phyloP scores from a whole-genome alignment of 2,329 filamentous ascomycete genomes.

The Paecilomyces niveus region DNA sequence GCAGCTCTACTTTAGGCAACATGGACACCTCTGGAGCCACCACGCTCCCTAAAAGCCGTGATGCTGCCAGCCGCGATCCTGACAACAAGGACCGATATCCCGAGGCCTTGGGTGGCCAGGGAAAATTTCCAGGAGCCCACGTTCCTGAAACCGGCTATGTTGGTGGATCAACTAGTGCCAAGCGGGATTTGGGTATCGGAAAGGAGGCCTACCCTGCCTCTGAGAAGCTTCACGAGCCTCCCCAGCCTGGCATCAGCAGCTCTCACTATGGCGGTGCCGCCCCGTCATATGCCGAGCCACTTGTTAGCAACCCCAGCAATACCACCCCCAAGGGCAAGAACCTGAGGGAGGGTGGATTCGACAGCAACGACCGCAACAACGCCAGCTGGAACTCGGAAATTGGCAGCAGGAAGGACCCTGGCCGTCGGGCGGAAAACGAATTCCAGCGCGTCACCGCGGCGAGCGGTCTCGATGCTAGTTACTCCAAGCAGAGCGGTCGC shows the following conservation, averaged over 20 bases:
- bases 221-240: background rate
- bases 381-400: conserved; percentile 47
- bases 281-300: conserved; percentile 32
- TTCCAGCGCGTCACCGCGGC: conserved; percentile 25
- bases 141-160: conserved; percentile 25
- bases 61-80: conserved; percentile 38
- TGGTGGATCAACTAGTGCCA: conserved; percentile 26
- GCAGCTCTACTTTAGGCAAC: conserved; percentile 50
- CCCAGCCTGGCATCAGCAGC: conserved; percentile 18
- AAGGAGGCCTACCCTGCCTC: conserved; percentile 14
- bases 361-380: conserved; percentile 35
- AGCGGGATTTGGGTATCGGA: conserved; percentile 21
- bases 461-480: conserved; percentile 19
- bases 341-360: conserved; percentile 43
- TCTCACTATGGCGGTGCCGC: conserved; percentile 23
- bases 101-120: conserved; percentile 31
- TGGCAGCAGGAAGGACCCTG: conserved; percentile 50
- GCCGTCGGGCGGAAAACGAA: conserved; percentile 37
- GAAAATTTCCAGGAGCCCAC: conserved; percentile 31
- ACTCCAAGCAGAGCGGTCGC: conserved; percentile 13
- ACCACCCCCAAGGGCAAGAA: conserved; percentile 47
- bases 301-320: conserved; percentile 20
- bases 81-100: conserved; percentile 38
- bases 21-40: conserved; percentile 49
- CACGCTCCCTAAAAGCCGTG: conserved; percentile 42